Base-by-base conservation (phyloP, 106 monocot genomes). In the Phalaenopsis aphrodite region DNA sequence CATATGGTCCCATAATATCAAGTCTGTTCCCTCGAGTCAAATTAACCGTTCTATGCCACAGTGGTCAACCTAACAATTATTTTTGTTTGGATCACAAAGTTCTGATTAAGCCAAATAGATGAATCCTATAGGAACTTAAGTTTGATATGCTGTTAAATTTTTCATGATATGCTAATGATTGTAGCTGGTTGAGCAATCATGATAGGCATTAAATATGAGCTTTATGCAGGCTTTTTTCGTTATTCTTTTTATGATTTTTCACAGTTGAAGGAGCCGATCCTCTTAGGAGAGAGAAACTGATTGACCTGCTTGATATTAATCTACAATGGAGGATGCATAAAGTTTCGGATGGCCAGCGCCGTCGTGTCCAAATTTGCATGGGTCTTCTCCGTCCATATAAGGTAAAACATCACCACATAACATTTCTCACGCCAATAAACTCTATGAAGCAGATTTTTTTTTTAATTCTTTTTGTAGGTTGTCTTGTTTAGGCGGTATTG, bases 341-440 rank as follows among this genome's bases (percentile, higher is more conserved):
- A 98, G 97, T 98, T 81, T 98, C 97, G 48, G 97, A 98, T 82
- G 97, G 97, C 8, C 94, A 98, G 56, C 90, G 97, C 36, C 90
- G 94, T 12, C 88, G 97, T 30, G 97, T 98, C 37, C 97, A 98
- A 85, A 98, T 98, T 47, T 98, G 97, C 85, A 98, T 98, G 92
- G 94, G 97, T 18, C 97, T 98, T 86, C 92, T 98, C 69, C 92
- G 90, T 71, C 97, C 97, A 65, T 98, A 82, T 86, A 92, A 91
- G 94, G 97, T 92, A 74, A 69, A 30, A 73, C 2, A 78, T 39
- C 15, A 19, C 75, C 3, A 6, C 39, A n/a, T 65, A n/a, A 10
- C 17, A 15, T 76, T 19, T 79, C 18, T 56, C 65, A 76, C 30
- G 42, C n/a, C 61, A 5, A 61, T 78, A 41, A 42, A 42, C 19